Evolutionary conservation across 2,329 filamentous ascomycete genomes (phyloP).

Genomic region (Penicillium decumbens): DNA sequence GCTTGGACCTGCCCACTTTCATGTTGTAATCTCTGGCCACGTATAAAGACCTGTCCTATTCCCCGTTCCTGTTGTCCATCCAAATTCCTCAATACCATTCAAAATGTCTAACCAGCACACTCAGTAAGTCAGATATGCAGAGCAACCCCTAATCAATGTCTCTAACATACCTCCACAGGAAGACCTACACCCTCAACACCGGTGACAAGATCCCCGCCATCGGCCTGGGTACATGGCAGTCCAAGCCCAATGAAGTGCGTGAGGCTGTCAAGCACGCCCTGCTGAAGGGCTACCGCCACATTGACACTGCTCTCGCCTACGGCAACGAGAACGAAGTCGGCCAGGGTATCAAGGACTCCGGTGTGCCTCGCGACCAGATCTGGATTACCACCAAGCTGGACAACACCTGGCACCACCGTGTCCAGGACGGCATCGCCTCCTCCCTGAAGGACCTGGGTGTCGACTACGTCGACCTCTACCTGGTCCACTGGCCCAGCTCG

Average conservation of each 20-base stretch:
- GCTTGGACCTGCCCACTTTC: constrained; percentile 26
- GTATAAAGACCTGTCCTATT: constrained; percentile 11
- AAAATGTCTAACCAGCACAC: constrained; percentile 25
- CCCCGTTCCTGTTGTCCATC: not conserved
- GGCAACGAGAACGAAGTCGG: constrained; percentile 65
- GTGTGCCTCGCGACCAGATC: constrained; percentile 62
- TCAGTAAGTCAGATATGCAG: constrained; percentile 11
- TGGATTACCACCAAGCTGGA: constrained; percentile 67
- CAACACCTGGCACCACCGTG: constrained; percentile 61
- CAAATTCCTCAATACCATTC: not conserved
- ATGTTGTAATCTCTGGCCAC: not conserved
- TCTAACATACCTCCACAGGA: constrained; percentile 22
- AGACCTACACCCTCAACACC: constrained; percentile 47
- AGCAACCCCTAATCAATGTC: not conserved
- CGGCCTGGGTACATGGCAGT: constrained; percentile 55
- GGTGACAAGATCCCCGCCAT: constrained; percentile 48
- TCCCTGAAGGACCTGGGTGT: constrained; percentile 61
- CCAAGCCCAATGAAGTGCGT: constrained; percentile 49
- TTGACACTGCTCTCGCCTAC: constrained; percentile 52
- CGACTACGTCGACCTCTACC: constrained; percentile 68
- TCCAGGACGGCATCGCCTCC: constrained; percentile 58
- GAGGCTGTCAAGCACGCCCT: constrained; percentile 48
- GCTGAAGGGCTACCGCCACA: constrained; percentile 52
- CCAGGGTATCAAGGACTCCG: constrained; percentile 60
- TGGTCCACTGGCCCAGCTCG: constrained; percentile 63